Percentiles rank a stretch among this genome's conserved stretches.
Evolutionary conservation across 306 rosid species (phyloP).

Genomic region (Argentina anserina): DNA sequence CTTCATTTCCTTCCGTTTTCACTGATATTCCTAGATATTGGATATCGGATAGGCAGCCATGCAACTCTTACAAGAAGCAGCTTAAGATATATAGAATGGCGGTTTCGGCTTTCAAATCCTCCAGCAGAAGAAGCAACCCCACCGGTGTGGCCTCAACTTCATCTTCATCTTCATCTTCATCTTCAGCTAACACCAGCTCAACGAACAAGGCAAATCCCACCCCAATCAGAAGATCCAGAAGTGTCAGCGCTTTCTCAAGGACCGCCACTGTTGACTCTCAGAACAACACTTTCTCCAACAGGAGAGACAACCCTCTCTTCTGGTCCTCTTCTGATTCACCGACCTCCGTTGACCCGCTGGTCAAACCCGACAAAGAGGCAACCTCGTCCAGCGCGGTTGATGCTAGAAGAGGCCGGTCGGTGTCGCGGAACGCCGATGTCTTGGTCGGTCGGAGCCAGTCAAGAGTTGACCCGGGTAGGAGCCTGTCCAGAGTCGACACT

Average conservation of each 20-base stretch:
- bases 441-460: conserved; percentile 20
- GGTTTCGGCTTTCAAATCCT: conserved; percentile 75
- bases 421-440: conserved; percentile 29
- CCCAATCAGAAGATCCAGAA: conserved; percentile 66
- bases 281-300: conserved; percentile 51
- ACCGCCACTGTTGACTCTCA: conserved; percentile 25
- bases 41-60: background rate
- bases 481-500: conserved; percentile 39
- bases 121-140: conserved; percentile 56
- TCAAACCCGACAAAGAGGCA: conserved; percentile 16
- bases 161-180: conserved; percentile 12
- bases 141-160: conserved; percentile 19
- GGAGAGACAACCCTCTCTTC: conserved; percentile 84
- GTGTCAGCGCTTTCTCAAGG: conserved; percentile 74
- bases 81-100: conserved; percentile 48
- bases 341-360: background rate
- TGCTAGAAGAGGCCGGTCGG: conserved; percentile 47
- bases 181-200: background rate
- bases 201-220: conserved; percentile 26
- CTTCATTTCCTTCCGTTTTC: background rate
- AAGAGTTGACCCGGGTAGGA: conserved; percentile 25
- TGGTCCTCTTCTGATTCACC: conserved; percentile 29
- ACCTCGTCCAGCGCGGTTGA: conserved; percentile 6
- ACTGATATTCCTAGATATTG: background rate
- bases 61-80: background rate